Evolutionary conservation across 139 green algal species (phyloP).

Genomic region (Micractinium sp.): DNA sequence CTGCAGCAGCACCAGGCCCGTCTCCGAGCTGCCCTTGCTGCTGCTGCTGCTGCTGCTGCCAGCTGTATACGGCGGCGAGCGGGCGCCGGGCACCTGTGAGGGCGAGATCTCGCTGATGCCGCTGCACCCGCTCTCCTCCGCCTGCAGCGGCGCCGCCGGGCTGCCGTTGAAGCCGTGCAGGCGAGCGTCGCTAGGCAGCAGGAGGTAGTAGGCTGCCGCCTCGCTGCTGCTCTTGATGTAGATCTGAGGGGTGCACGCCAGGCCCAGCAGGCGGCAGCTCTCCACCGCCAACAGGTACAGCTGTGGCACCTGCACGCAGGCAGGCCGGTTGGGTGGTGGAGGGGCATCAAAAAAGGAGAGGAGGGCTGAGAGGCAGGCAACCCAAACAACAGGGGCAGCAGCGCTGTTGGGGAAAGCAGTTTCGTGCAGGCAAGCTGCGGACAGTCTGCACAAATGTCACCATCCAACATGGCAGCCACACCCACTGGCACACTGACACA

Average conservation of each 20-base stretch:
- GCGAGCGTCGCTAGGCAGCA: neutral
- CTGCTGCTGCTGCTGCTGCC: neutral
- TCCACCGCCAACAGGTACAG: conserved; percentile 35
- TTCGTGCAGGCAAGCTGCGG: too few species aligned
- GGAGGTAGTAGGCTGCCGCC: conserved; percentile 28
- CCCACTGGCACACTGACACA: neutral
- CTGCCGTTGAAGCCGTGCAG: conserved; percentile 18
- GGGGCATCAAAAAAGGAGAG: neutral
- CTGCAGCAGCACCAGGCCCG: conserved; percentile 1
- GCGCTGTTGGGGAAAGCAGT: too few species aligned
- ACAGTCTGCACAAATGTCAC: neutral
- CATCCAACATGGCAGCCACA: neutral
- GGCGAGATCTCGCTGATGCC: too few species aligned
- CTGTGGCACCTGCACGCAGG: conserved; percentile 15
- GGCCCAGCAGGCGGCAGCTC: conserved; percentile 23
- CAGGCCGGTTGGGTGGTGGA: too few species aligned
- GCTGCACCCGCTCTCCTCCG: neutral
- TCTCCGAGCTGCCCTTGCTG: neutral
- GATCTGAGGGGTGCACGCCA: neutral
- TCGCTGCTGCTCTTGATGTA: conserved; percentile 13
- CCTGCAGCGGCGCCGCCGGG: neutral
- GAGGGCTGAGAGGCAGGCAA: neutral
- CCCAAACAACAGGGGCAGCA: neutral
- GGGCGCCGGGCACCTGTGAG: too few species aligned
- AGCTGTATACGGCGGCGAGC: too few species aligned